Conservation (phyloP, 148 eudicot genomes). For the Rhododendron henanense region DNA sequence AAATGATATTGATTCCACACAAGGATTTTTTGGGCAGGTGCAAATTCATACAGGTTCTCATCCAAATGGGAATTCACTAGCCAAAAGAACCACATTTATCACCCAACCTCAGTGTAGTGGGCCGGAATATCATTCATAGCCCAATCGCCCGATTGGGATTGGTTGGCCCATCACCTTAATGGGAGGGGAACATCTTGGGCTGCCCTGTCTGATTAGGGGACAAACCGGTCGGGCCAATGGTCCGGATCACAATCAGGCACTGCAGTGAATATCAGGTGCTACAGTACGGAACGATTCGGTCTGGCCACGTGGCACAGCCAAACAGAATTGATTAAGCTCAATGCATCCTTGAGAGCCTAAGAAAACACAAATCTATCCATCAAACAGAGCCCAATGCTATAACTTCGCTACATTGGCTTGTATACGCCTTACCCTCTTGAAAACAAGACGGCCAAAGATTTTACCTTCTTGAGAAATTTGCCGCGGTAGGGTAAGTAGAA, state of each 20-base stretch:
- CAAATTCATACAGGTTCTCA: not conserved
- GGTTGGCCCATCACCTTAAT: too few relatives aligned
- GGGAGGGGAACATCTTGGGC: too few relatives aligned
- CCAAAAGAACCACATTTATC: not conserved
- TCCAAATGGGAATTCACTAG: not conserved
- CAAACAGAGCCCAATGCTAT: not conserved
- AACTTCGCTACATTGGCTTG: not conserved
- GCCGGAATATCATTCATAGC: too few relatives aligned
- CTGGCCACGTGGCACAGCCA: too few relatives aligned
- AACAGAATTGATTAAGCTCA: not conserved
- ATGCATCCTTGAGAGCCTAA: not conserved
- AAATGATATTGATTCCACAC: not conserved
- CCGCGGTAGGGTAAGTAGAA: constrained; percentile 55
- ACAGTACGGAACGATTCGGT: too few relatives aligned
- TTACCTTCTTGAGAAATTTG: constrained; percentile 54
- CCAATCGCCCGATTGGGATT: too few relatives aligned
- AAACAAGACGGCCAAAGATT: not conserved
- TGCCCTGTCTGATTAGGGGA: too few relatives aligned
- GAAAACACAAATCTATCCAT: not conserved
- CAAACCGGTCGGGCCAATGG: too few relatives aligned
- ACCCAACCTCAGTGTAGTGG: not conserved
- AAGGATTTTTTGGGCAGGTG: not conserved
- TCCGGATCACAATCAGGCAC: too few relatives aligned
- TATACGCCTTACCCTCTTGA: too few relatives aligned
- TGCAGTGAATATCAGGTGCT: too few relatives aligned